Percentiles rank a stretch among this genome's conserved stretches.
Conservation (phyloP, 768 basidiomycete genomes). For the Polyporus arcularius region DNA sequence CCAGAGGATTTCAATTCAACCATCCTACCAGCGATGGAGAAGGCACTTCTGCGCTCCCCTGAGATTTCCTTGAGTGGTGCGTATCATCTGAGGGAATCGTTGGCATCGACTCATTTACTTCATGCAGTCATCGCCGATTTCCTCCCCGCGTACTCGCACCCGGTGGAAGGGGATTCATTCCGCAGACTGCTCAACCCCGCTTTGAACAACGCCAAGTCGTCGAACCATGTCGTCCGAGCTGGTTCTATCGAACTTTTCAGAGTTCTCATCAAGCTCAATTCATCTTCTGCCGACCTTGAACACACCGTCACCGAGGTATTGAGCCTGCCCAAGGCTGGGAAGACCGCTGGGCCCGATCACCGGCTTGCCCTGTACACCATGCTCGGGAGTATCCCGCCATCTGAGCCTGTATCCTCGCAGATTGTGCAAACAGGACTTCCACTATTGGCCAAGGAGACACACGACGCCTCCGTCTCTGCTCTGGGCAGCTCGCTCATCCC, state of each 20-base stretch:
- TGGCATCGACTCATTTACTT: not conserved
- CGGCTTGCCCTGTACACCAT: constrained; percentile 80
- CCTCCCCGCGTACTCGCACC: constrained; percentile 52
- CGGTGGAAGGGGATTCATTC: constrained; percentile 50
- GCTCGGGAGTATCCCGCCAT: constrained; percentile 56
- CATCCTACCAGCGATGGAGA: constrained; percentile 76
- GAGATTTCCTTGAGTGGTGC: constrained; percentile 71
- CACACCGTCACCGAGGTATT: constrained; percentile 65
- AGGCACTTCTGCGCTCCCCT: constrained; percentile 78
- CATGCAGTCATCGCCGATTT: constrained; percentile 57
- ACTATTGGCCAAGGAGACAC: constrained; percentile 72
- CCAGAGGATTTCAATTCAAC: constrained; percentile 50
- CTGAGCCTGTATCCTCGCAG: constrained; percentile 47
- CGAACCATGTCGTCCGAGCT: constrained; percentile 58
- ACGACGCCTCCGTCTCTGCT: constrained; percentile 60
- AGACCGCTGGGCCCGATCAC: constrained; percentile 87
- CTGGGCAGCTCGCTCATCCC: constrained; percentile 55
- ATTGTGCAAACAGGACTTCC: constrained; percentile 43
- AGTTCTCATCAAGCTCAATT: constrained; percentile 38
- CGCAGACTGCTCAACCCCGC: constrained; percentile 56
- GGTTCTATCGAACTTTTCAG: constrained; percentile 61
- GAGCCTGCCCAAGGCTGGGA: constrained; percentile 76
- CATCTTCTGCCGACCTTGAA: constrained; percentile 40
- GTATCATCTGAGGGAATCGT: constrained; percentile 22
- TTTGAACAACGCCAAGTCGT: constrained; percentile 74